Base-by-base conservation (phyloP, 1,139 yeast genomes). In the Suhomyces choctaworum region DNA sequence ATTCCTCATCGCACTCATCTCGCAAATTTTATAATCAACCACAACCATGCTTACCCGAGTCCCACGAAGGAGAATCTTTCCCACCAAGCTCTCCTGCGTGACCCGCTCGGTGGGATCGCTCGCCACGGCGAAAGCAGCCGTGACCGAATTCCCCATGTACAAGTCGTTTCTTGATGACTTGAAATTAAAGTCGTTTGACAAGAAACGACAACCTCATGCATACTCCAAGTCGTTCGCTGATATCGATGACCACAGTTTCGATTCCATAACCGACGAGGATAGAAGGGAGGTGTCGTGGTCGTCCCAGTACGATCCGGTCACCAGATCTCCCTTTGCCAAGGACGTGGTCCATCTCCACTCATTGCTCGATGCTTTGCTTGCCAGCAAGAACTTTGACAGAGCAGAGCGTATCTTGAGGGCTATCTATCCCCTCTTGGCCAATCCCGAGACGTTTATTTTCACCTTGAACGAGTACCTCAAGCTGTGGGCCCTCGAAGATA, bases 281-380 rank as follows among this genome's bases (percentile, higher is more conserved):
- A 39, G 44, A 9, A 47, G 45, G 26, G 56, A 51, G 25, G 46
- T 50, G 11, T 47, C 67, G 8, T 67, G 73, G 72, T 54, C 68
- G 9, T 66, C 73, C 5, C 62, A 57, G 25, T 66, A 66, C 45
- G 75, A 70, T 37, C 62, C 73, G 2, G 75, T 67, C 3, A 52
- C 66, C 20, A 52, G 73, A 27, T 65, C 74, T 25, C 71, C 76
- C 0, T 72, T 70, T 47, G 73, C 80, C 3, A 73, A 74, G 48
- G 84, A 80, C 41, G 75, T 79, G 22, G 66, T 74, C 34, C 87
- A 84, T 51, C 65, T 85, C 12, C 87, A 88, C 78, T 76, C 92
- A 1, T 61, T 89, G 22, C 66, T 88, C 25, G 96, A 88, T 51
- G 95, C 95, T 0, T 82, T 94, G 47, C 56, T 90, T 25, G 75